Base-by-base conservation (phyloP, 2,329 filamentous ascomycete species). In the Rutstroemia sp. region DNA sequence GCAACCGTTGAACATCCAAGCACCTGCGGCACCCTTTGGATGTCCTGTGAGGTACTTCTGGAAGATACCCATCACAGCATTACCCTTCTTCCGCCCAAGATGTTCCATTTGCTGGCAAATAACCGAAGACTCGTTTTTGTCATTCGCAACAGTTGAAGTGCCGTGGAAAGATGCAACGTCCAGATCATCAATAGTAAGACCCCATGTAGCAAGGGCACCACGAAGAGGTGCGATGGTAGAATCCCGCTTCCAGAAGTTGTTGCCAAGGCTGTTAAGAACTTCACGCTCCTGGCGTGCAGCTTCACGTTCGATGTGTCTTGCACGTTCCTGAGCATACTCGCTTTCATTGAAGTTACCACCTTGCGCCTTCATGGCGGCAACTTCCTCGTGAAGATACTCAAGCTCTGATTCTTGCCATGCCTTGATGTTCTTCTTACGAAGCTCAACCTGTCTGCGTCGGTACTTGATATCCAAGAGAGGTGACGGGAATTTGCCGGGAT, bases 1-100 rank as follows among this genome's bases (percentile, higher is more conserved):
- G 72, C 90, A 94, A 63, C 94, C 94, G 79, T 99, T 99, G 82
- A 99, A 86, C 94, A 99, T 99, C 92, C 94, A 99, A 49, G 92
- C 94, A 79, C 94, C 94, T 59, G 94, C 94, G 68, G 94, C 92
- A 86, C 94, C 94, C 85, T 99, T 99, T 69, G 94, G 94, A 72
- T 99, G 94, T 73, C 94, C 94, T 54, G 95, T 99, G 60, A 99
- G 85, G 74, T 95, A 97, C 76, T 99, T 99, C 77, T 99, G 94
- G 88, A 97, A 99, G 72, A 99, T 92, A 78, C 92, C 94, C 63
- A 97, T 76, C 14, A 99, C 79, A 34, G 94, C 92, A 69, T 99
- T 99, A 69, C 95, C 94, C 85, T 96, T 96, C 75, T 86, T 87
- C 67, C 94, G 89, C 63, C 94, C 94, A 53, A 99, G 86, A 71